Conservation (phyloP, 78 protist species). For the Dictyostelium purpureum region DNA sequence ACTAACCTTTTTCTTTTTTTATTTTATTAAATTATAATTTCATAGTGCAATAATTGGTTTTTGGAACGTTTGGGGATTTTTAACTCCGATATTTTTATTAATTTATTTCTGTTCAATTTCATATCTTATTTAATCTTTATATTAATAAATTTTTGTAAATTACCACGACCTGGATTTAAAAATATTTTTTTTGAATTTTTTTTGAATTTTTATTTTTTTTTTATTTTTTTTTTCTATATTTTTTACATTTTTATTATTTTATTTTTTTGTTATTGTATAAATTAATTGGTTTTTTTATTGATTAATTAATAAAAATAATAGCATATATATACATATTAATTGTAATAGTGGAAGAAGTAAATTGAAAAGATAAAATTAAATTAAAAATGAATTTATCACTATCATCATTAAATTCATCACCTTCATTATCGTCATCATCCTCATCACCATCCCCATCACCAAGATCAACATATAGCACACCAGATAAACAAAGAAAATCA, state of each 20-base stretch:
- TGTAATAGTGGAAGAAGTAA: no score
- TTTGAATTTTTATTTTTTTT: no score
- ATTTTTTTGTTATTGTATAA: background rate
- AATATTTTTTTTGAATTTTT: no score
- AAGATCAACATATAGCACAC: background rate
- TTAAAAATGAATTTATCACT: no score
- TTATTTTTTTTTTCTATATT: no score
- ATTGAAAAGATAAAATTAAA: no score
- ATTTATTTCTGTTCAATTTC: slow-evolving; percentile 2
- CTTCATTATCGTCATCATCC: background rate
- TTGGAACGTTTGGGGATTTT: slow-evolving; percentile 22
- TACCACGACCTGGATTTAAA: background rate
- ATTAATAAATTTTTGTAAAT: no score
- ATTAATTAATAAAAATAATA: no score
- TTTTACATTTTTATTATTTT: no score
- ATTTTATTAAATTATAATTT: background rate
- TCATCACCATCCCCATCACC: background rate
- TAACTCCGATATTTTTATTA: background rate
- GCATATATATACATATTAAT: no score
- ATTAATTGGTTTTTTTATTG: background rate
- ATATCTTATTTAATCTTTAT: background rate
- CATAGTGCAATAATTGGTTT: background rate
- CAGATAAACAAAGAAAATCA: slow-evolving; percentile 7
- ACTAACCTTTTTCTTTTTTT: background rate
- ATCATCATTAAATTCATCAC: no score